Evolutionary conservation across 129 eudicot species (phyloP), one percentile per base, ranked within the genome.

Genomic region (Helianthus tuberosus): DNA sequence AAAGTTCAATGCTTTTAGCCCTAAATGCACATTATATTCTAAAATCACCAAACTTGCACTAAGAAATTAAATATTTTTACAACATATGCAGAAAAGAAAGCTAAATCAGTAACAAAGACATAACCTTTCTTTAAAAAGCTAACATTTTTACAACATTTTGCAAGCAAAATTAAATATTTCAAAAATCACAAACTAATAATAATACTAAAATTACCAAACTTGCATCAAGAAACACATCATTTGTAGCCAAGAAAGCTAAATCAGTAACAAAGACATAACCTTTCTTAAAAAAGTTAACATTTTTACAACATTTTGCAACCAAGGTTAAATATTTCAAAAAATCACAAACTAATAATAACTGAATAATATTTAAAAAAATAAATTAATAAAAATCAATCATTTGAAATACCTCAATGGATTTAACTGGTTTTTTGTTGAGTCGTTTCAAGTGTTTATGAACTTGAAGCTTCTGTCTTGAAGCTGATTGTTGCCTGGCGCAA

Each of bases 371-470:
- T 20, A 20, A 20, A 20, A 20, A 20, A 20, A 20, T 20, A 20
- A 20, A 20, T 20, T 0, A 20, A 20, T 20, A 20, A 20, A 20
- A 20, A 20, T 11, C 35, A 64, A 38, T 48, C 16, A 38, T 27
- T 6, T 29, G 38, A 32, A 58, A 68, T 41, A 91, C 98, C 98
- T 86, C 75, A 87, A 93, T 93, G 84, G 87, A 80, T 75, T 89
- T 87, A 46, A 93, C 57, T n/a, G 98, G 88, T 10, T 86, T 75
- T 64, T 93, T 93, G 71, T 93, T 93, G 72, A 93, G 85, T 49
- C 98, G 81, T 12, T 93, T 93, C 69, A 93, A 88, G 83, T 93
- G 98, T 74, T 88, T 93, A 68, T 87, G 84, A 54, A 89, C 95
- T 79, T 86, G 83, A 54, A 93, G 87, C 80, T 86, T 93, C 89